Evolutionary conservation across 192 early-diverging fungal genomes (phyloP).

Genomic region (Coemansia sp.): DNA sequence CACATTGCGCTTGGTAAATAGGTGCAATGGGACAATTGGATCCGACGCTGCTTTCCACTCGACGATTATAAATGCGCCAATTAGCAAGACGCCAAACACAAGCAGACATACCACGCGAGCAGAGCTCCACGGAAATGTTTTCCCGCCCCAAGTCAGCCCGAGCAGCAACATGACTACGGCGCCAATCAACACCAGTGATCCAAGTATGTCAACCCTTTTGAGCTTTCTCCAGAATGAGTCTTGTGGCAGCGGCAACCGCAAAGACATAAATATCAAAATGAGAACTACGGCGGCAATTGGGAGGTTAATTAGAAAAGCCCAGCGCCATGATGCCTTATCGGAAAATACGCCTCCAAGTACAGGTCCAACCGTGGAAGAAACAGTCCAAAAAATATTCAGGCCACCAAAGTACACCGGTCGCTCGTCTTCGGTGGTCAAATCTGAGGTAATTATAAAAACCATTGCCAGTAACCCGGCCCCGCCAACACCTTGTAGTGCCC

Average conservation of each 20-base stretch:
- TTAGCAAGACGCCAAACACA: slow-evolving; percentile 26
- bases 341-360: slow-evolving; percentile 64
- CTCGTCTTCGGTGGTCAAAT: slow-evolving; percentile 62
- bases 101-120: slow-evolving; percentile 64
- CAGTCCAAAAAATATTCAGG: slow-evolving; percentile 58
- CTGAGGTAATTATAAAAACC: slow-evolving; percentile 66
- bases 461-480: slow-evolving; percentile 68
- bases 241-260: slow-evolving; percentile 39
- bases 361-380: slow-evolving; percentile 62
- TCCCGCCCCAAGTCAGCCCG: slow-evolving; percentile 78
- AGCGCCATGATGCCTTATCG: slow-evolving; percentile 56
- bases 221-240: slow-evolving; percentile 56
- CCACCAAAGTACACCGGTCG: slow-evolving; percentile 64
- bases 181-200: slow-evolving; percentile 57
- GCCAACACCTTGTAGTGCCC: slow-evolving; percentile 69
- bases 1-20: slow-evolving; percentile 57
- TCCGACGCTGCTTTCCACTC: slow-evolving; percentile 68
- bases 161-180: slow-evolving; percentile 66
- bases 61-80: slow-evolving; percentile 48
- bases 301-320: slow-evolving; percentile 65
- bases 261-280: slow-evolving; percentile 46
- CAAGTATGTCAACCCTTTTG: slow-evolving; percentile 65
- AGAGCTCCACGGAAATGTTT: slow-evolving; percentile 68
- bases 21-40: slow-evolving; percentile 59
- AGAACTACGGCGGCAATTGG: slow-evolving; percentile 53